Evolutionary conservation across 306 rosid species (phyloP), one percentile per base, ranked within the genome.

Genomic region (Lathyrus sativus): DNA sequence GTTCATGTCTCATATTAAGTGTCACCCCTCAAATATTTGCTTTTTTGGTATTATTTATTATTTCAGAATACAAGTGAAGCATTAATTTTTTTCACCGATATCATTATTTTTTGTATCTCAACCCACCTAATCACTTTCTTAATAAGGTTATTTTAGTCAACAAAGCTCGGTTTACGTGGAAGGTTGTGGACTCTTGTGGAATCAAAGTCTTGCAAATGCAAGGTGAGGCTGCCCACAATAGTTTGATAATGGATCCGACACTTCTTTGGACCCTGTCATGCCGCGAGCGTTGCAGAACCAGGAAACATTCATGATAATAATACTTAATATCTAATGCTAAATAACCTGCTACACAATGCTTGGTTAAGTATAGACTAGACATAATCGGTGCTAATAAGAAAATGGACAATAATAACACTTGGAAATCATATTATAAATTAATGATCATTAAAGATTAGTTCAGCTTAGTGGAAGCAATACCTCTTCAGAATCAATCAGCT

Each of bases 401-500:
- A 57, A 72, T 64, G 67, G 51, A 46, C 18, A 24, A 28, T 26
- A 44, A 55, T 42, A 41, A 35, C 35, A 68, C 78, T 46, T 24
- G 60, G 13, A 33, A 56, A 70, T 74, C 60, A 46, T 57, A 57
- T 31, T 43, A 59, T 29, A 9, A 45, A 43, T 13, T 19, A 65
- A 65, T 28, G 11, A 54, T 51, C 24, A 53, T 77, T 60, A 49
- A 58, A 59, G 28, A 39, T 64, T 33, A 48, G 55, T 75, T 71
- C 41, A 71, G 43, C 19, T 53, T 66, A 35, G 10, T 67, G 63
- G 51, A 69, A 73, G 73, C 29, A 63, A 66, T 83, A 90, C 96
- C 91, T 87, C 84, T 72, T 77, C 87, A 70, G 95, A 81, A 76
- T 90, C 95, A 73, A 90, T 80, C 68, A 90, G 79, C 80, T 85